Evolutionary conservation across 306 rosid species (phyloP).

Genomic region (Morella rubra): DNA sequence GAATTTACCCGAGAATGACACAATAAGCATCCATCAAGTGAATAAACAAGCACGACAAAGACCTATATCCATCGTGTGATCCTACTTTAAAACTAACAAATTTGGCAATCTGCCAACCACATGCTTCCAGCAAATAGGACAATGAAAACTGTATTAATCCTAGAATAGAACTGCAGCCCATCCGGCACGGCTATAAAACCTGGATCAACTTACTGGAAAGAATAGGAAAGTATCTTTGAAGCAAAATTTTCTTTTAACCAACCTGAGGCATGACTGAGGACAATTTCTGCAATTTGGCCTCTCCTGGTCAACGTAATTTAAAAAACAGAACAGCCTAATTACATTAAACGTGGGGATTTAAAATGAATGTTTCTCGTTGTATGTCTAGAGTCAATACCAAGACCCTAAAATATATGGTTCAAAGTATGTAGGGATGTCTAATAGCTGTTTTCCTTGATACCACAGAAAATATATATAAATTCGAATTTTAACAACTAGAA

Average conservation of each 20-base stretch:
- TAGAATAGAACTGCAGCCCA: not conserved
- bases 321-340: not conserved
- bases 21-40: not conserved
- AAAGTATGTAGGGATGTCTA: not conserved
- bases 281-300: not conserved
- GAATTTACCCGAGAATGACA: not conserved
- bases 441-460: not conserved
- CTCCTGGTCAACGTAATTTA: not conserved
- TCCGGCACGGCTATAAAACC: not conserved
- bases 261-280: not conserved
- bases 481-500: not conserved
- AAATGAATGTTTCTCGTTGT: not conserved
- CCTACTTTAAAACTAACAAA: not conserved
- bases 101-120: not conserved
- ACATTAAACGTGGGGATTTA: not conserved
- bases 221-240: not conserved
- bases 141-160: not conserved
- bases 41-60: not conserved
- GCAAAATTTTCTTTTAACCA: not conserved
- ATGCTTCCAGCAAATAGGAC: not conserved
- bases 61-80: not conserved
- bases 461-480: not conserved
- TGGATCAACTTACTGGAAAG: not conserved
- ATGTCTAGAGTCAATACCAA: not conserved
- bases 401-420: not conserved